Evolutionary conservation across 2,329 filamentous ascomycete species (phyloP).

Genomic region (Claviceps monticola): DNA sequence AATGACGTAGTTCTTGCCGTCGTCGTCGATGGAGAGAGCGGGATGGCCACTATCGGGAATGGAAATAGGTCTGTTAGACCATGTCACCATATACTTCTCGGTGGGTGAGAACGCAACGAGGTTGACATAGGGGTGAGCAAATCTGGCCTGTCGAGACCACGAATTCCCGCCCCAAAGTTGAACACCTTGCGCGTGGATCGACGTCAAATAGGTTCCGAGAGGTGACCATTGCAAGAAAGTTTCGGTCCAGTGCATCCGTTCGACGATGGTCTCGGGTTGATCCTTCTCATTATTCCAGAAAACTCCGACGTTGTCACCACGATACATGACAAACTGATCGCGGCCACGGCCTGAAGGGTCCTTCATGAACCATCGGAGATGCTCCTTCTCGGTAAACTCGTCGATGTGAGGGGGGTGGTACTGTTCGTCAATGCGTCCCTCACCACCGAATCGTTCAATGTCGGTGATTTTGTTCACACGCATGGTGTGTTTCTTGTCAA

Average conservation of each 20-base stretch:
- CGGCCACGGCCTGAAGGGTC: slow-evolving; percentile 68
- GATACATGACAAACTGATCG: slow-evolving; percentile 93
- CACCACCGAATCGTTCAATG: slow-evolving; percentile 88
- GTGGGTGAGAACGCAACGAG: slow-evolving; percentile 88
- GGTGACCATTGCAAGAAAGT: slow-evolving; percentile 98
- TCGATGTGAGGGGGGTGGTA: slow-evolving; percentile 73
- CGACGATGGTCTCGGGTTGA: slow-evolving; percentile 72
- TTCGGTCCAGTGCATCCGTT: slow-evolving; percentile 94
- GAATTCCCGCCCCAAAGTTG: slow-evolving; percentile 89
- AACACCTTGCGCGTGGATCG: slow-evolving; percentile 89
- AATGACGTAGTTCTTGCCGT: slow-evolving; percentile 98
- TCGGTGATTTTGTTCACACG: slow-evolving; percentile 97
- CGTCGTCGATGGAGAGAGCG: slow-evolving; percentile 76
- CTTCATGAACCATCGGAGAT: slow-evolving; percentile 83
- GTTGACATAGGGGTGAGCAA: slow-evolving; percentile 91
- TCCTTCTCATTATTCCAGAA: slow-evolving; percentile 99
- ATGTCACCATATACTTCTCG: slow-evolving; percentile 90
- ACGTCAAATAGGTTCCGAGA: slow-evolving; percentile 83
- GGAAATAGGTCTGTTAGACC: slow-evolving; percentile 87
- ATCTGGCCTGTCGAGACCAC: slow-evolving; percentile 84
- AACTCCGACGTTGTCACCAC: slow-evolving; percentile 80
- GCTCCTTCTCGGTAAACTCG: slow-evolving; percentile 82
- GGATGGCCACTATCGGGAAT: slow-evolving; percentile 81
- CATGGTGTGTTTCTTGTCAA: slow-evolving; percentile 95
- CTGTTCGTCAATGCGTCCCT: slow-evolving; percentile 84